Conservation (phyloP, 2,329 filamentous ascomycete genomes). For the Colletotrichum gigasporum region DNA sequence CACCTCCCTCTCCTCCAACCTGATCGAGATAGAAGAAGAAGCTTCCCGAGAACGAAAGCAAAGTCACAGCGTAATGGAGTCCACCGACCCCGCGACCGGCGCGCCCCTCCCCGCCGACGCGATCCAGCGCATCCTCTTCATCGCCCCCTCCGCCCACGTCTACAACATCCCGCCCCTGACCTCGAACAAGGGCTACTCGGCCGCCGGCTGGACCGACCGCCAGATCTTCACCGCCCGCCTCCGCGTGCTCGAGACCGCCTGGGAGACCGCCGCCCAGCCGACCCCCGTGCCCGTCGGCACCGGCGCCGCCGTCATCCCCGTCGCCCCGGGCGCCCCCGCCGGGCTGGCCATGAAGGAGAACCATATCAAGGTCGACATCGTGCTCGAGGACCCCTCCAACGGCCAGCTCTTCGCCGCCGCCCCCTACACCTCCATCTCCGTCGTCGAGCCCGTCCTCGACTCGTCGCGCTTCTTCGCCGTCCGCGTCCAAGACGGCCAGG, state of each 20-base stretch:
- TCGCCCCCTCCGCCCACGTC: constrained; percentile 79
- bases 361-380: constrained; percentile 76
- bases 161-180: constrained; percentile 87
- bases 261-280: constrained; percentile 46
- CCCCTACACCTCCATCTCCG: constrained; percentile 73
- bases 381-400: constrained; percentile 78
- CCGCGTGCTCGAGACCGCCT: constrained; percentile 80
- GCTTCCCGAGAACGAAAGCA: neutral
- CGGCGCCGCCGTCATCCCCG: constrained; percentile 27
- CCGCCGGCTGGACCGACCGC: constrained; percentile 79
- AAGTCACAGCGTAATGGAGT: constrained; percentile 59
- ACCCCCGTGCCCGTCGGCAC: constrained; percentile 19
- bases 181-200: constrained; percentile 81
- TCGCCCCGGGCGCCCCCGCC: constrained; percentile 21
- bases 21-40: neutral
- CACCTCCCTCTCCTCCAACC: neutral
- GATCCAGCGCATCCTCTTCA: constrained; percentile 86
- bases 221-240: constrained; percentile 89
- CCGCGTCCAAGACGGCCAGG: constrained; percentile 78
- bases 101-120: constrained; percentile 74
- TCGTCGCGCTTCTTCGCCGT: constrained; percentile 87
- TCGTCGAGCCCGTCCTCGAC: constrained; percentile 82
- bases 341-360: constrained; percentile 41
- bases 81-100: constrained; percentile 77
- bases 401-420: constrained; percentile 86